Evolutionary conservation across 164 flowering plant species (phyloP).

Genomic region (Hamamelis virginiana): DNA sequence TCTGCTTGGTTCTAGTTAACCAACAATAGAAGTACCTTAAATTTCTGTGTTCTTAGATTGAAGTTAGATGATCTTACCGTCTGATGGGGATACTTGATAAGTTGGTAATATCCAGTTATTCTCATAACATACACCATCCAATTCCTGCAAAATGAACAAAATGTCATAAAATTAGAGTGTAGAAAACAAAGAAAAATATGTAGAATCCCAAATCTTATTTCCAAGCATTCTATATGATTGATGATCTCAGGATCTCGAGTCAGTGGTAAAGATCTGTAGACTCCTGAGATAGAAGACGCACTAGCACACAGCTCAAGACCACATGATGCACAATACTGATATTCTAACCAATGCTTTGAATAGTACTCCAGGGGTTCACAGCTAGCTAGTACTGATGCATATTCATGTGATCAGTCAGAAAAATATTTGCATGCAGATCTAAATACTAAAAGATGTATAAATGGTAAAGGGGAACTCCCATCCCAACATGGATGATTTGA

Average conservation of each 20-base stretch:
- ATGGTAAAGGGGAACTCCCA: too few species aligned
- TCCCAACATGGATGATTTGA: background rate
- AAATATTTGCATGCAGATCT: too few species aligned
- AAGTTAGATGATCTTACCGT: conserved; percentile 35
- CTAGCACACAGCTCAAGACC: background rate
- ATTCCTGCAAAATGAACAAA: conserved; percentile 38
- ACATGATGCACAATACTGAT: background rate
- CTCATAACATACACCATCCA: conserved; percentile 52
- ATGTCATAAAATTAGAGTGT: background rate
- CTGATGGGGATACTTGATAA: conserved; percentile 32
- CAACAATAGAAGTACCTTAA: too few species aligned
- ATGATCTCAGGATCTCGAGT: background rate
- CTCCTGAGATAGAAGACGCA: too few species aligned
- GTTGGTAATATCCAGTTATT: conserved; percentile 61
- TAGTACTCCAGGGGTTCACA: too few species aligned
- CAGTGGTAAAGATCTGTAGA: background rate
- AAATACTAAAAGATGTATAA: too few species aligned
- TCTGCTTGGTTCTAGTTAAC: too few species aligned
- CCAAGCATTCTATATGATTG: background rate
- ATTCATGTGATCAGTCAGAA: too few species aligned
- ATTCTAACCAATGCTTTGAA: too few species aligned
- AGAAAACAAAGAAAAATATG: background rate
- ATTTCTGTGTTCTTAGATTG: background rate
- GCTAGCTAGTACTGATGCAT: too few species aligned
- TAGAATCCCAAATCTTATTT: background rate